A percentile compares a stretch with the other conserved stretches of the same genome.
Conservation (phyloP, 2,329 filamentous ascomycete genomes). For the Claviceps capensis region DNA sequence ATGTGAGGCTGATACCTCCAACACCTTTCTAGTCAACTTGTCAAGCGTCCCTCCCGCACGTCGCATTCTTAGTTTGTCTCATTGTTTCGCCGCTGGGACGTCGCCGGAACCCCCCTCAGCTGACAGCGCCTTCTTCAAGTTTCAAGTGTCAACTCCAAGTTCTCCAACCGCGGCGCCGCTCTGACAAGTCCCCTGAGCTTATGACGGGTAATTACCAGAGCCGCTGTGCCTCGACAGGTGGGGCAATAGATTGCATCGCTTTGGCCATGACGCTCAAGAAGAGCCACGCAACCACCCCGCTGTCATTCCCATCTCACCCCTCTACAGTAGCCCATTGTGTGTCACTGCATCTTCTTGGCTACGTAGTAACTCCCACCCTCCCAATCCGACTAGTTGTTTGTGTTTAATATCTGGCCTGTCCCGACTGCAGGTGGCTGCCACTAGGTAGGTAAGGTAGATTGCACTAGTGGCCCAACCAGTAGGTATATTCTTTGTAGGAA, state of each 20-base stretch:
- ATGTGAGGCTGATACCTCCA: no score
- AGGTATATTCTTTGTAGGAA: no score
- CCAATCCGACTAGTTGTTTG: no score
- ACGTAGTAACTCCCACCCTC: no score
- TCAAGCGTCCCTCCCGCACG: no score
- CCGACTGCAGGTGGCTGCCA: no score
- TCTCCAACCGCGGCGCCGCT: background rate
- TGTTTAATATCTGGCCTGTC: no score
- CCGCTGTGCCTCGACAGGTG: background rate
- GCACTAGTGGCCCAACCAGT: no score
- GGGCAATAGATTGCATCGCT: background rate
- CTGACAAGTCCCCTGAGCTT: background rate
- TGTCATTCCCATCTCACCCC: no score
- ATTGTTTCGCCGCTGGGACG: background rate
- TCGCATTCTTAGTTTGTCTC: background rate
- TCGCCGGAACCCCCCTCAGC: background rate
- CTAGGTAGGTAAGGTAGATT: no score
- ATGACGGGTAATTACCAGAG: background rate
- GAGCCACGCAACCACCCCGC: background rate
- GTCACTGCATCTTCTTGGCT: no score
- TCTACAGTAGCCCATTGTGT: no score
- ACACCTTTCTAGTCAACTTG: background rate
- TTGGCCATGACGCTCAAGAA: background rate
- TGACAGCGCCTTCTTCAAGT: background rate
- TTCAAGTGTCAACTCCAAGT: background rate